phyloP scores from a whole-genome alignment of 441 rosid species.

The Adansonia rubrostipa region DNA sequence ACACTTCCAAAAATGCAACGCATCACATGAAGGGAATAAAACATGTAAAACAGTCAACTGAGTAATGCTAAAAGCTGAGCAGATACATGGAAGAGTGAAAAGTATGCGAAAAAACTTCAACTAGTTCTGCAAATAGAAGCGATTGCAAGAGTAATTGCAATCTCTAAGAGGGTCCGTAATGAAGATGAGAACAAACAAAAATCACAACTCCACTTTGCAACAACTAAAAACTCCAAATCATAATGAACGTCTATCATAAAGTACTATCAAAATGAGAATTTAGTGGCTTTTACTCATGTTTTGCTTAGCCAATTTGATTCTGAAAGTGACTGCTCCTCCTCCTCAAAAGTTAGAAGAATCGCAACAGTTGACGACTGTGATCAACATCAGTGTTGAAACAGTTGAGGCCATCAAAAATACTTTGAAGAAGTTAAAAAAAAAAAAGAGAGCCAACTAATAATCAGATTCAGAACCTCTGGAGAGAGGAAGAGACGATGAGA shows the following conservation, averaged over 20 bases:
- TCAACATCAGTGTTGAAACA: not conserved
- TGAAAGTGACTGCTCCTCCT: not conserved
- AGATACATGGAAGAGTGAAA: not conserved
- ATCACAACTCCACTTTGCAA: not conserved
- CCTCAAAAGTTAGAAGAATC: not conserved
- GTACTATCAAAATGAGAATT: not conserved
- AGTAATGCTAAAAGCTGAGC: slow-evolving; percentile 8
- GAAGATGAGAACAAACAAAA: slow-evolving; percentile 1
- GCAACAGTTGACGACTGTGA: slow-evolving; percentile 8
- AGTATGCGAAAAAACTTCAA: not conserved
- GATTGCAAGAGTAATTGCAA: not conserved
- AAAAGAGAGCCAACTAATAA: slow-evolving; percentile 4
- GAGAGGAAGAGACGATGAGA: slow-evolving; percentile 9
- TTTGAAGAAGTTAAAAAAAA: not conserved
- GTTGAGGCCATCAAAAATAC: not conserved
- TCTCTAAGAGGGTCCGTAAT: not conserved
- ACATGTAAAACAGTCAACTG: slow-evolving; percentile 6
- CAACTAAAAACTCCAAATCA: not conserved
- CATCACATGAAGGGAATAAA: not conserved
- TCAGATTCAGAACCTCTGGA: slow-evolving; percentile 10
- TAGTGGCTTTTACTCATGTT: not conserved
- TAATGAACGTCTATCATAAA: not conserved
- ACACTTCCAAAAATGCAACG: not conserved
- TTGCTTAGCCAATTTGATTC: not conserved
- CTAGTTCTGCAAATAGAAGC: not conserved